These are phyloP conservation scores for Domatiomyces catenatus DNA, from an alignment of 2,329 filamentous ascomycete genomes.

Conservation along the genomic window DNA sequence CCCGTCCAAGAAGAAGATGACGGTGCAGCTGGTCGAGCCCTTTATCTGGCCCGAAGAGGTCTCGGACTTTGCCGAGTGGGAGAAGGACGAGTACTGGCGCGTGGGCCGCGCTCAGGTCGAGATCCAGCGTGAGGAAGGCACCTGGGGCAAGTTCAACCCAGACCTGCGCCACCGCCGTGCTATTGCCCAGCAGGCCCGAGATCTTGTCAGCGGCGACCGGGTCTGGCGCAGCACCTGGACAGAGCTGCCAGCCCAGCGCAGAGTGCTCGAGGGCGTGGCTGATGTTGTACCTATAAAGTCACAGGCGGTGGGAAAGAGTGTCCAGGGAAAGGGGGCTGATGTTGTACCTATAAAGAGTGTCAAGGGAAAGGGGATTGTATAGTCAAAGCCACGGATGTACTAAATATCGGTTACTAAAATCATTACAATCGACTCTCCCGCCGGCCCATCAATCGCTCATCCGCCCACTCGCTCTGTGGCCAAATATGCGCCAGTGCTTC, in stretches of 20 bases:
- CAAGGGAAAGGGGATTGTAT: too few species aligned
- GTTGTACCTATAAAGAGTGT: not conserved
- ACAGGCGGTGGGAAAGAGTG: too few species aligned
- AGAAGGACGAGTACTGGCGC: slow-evolving; percentile 43
- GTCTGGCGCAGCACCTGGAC: slow-evolving; percentile 44
- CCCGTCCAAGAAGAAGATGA: slow-evolving; percentile 76
- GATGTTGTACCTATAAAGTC: not conserved
- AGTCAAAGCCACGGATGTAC: too few species aligned
- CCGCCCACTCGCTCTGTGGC: slow-evolving; percentile 77
- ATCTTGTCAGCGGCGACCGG: slow-evolving; percentile 44
- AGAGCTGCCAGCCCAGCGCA: slow-evolving; percentile 17
- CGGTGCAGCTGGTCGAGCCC: slow-evolving; percentile 68
- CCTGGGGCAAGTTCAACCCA: slow-evolving; percentile 26
- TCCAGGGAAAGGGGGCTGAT: not conserved
- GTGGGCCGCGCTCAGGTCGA: slow-evolving; percentile 30
- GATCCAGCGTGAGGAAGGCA: slow-evolving; percentile 22
- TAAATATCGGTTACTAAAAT: too few species aligned
- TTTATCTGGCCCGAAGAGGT: slow-evolving; percentile 76
- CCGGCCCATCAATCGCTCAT: slow-evolving; percentile 50
- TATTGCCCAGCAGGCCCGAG: slow-evolving; percentile 46
- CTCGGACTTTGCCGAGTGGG: slow-evolving; percentile 47
- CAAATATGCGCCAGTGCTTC: slow-evolving; percentile 82
- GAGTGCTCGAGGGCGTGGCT: slow-evolving; percentile 5
- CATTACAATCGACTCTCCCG: slow-evolving; percentile 65
- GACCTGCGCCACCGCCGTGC: slow-evolving; percentile 29